phyloP scores from a whole-genome alignment of 345 rosid genomes.

The Rhodamnia rubescens region DNA sequence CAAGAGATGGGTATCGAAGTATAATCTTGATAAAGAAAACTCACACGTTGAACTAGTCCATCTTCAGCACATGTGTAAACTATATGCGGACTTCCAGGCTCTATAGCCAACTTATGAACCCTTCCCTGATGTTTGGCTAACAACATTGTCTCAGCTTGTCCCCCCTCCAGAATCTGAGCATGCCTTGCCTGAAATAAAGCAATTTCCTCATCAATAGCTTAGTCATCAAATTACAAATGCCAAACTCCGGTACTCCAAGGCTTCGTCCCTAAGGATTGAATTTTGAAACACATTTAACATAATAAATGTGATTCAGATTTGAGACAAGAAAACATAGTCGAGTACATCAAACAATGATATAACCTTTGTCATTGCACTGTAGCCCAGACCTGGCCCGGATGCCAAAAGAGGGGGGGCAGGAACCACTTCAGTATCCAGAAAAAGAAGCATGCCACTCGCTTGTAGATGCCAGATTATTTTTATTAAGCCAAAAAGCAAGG shows the following conservation, averaged over 20 bases:
- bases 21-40: conserved; percentile 8
- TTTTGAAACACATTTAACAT: neutral
- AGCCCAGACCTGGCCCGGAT: neutral
- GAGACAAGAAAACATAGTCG: neutral
- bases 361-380: neutral
- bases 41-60: conserved; percentile 84
- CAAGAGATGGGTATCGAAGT: neutral
- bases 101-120: conserved; percentile 77
- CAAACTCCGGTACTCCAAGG: neutral
- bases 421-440: neutral
- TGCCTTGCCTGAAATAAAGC: conserved; percentile 51
- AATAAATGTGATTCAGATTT: neutral
- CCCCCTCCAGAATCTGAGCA: conserved; percentile 60
- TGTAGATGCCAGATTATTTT: neutral
- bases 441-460: neutral
- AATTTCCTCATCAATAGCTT: neutral
- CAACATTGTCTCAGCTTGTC: conserved; percentile 40
- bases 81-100: conserved; percentile 78
- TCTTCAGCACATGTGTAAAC: conserved; percentile 91
- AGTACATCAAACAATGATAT: neutral
- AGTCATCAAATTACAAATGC: neutral
- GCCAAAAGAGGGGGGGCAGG: neutral
- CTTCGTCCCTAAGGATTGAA: neutral
- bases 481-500: neutral
- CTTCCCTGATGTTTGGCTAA: conserved; percentile 53